Conservation (phyloP, 192 early-diverging fungal genomes). For the Backusella circina region DNA sequence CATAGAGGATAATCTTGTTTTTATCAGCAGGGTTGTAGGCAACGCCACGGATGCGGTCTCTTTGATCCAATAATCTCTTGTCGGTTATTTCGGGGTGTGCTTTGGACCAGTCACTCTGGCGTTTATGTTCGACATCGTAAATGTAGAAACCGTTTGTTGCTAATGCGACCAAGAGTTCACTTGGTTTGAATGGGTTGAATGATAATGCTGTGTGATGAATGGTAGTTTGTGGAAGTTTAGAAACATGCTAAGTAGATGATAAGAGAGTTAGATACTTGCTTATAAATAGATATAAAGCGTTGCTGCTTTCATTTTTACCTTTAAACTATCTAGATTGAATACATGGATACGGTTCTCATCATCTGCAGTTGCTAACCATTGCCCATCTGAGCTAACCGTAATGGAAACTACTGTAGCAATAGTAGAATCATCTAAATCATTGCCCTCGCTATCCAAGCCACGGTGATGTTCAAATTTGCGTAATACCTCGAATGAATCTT, state of each 20-base stretch:
- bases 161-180: constrained; percentile 53
- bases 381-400: constrained; percentile 74
- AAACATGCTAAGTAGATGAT: constrained; percentile 50
- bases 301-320: constrained; percentile 60
- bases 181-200: constrained; percentile 59
- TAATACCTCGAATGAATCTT: constrained; percentile 56
- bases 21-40: constrained; percentile 63
- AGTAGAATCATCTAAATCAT: constrained; percentile 29
- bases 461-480: constrained; percentile 67
- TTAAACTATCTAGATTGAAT: constrained; percentile 65
- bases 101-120: constrained; percentile 80
- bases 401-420: constrained; percentile 61
- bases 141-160: constrained; percentile 75
- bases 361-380: constrained; percentile 83
- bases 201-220: constrained; percentile 63
- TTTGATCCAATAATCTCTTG: constrained; percentile 52
- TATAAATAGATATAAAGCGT: not conserved
- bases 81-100: constrained; percentile 67
- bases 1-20: constrained; percentile 66
- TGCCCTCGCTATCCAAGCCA: constrained; percentile 35
- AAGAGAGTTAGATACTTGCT: not conserved
- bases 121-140: constrained; percentile 65
- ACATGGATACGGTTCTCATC: constrained; percentile 67
- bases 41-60: constrained; percentile 73
- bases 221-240: constrained; percentile 57